Evolutionary conservation across 2,329 filamentous ascomycete genomes (phyloP).

Genomic region (Botrytis tulipae): DNA sequence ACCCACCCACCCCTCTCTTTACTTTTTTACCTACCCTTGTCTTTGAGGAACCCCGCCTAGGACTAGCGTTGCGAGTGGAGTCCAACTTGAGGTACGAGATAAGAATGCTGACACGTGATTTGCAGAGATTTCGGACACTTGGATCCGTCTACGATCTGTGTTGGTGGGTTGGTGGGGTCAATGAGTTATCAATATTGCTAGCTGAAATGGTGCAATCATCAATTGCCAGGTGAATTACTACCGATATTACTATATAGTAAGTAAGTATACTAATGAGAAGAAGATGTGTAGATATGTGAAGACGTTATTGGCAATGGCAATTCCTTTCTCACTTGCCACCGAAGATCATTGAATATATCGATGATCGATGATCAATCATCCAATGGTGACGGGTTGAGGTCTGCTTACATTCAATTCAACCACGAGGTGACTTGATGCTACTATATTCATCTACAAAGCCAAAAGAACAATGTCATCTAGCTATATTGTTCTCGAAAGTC

Average conservation of each 20-base stretch:
- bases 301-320: not conserved
- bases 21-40: not conserved
- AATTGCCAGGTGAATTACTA: not conserved
- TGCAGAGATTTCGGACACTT: conserved; percentile 13
- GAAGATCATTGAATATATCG: not conserved
- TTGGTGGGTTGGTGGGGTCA: conserved; percentile 1
- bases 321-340: not conserved
- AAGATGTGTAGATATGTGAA: not conserved
- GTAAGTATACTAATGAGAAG: too few species aligned
- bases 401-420: not conserved
- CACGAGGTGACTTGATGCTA: too few species aligned
- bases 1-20: not conserved
- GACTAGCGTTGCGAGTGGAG: conserved; percentile 6
- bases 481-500: not conserved
- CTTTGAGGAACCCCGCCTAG: conserved; percentile 11
- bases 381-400: not conserved
- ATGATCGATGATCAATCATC: not conserved
- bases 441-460: not conserved
- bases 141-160: accelerated
- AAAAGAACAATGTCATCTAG: not conserved
- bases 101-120: conserved; percentile 2
- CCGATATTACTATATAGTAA: too few species aligned
- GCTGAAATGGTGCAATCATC: not conserved
- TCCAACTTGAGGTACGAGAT: not conserved
- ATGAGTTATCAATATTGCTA: not conserved